Base-by-base conservation (phyloP, 257 asterid genomes). In the Ilex aquifolium region DNA sequence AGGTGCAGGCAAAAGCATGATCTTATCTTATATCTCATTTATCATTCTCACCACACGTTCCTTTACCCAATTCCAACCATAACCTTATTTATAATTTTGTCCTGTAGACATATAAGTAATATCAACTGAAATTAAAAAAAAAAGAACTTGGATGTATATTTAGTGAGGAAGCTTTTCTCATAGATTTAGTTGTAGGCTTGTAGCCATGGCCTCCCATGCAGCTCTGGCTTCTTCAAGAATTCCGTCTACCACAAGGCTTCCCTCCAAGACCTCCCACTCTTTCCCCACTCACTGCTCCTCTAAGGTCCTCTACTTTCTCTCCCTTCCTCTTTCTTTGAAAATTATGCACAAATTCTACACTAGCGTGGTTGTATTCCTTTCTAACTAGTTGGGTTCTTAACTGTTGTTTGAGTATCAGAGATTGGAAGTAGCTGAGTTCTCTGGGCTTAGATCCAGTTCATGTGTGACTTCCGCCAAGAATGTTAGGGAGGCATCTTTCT, bases 171-270 rank as follows among this genome's bases (percentile, higher is more conserved):
- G 60, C 7, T 15, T 44, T 54, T 42, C 42, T 32, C 42, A 36
- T 36, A 44, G 57, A 61, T 74, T 81, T 62, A 67, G 76, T 70
- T 70, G 67, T 82, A 79, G 78, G 80, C 69, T 70, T 70, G 67
- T 82, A 79, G 78, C 81, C 69, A 88, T 85, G 97, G 96, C 97
- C 39, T 77, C 88, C 74, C 78, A 90, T 68, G 89, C 95, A 83
- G 95, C 97, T 77, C 76, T 90, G 74, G 95, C 84, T 61, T 88
- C 88, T 74, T 88, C 96, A 72, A 83, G 91, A 77, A 85, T 90
- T 85, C 93, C 93, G 46, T 70, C 83, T 42, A 77, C 72, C 79
- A 75, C 87, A 11, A 83, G 77, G 62, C 76, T 86, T 53, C 83
- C 86, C 17, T 77, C 91, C 50, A 83, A 76, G 76, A 59, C 75